Conservation (phyloP, 1,284 basidiomycete species). For the Puccinia triticina region DNA sequence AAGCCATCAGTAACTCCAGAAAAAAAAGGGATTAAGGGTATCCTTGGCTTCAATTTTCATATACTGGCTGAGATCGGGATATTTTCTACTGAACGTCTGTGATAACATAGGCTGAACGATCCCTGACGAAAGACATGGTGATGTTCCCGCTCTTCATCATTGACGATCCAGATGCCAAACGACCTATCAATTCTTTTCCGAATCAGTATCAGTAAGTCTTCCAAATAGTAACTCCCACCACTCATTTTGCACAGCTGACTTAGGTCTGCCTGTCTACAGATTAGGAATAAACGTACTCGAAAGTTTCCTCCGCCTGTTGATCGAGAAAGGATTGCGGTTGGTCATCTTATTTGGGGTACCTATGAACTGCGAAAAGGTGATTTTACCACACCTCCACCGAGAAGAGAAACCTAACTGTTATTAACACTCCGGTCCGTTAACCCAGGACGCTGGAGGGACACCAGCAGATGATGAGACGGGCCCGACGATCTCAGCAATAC, state of each 20-base stretch:
- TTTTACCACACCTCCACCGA: conserved; percentile 52
- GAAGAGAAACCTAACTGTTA: not conserved
- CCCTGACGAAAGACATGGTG: conserved; percentile 84
- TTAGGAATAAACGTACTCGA: conserved; percentile 96
- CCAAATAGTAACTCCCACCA: not conserved
- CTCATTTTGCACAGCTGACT: not conserved
- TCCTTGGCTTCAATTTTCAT: not conserved
- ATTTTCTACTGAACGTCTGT: conserved; percentile 18
- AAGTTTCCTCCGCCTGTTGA: conserved; percentile 80
- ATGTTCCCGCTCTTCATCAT: conserved; percentile 98
- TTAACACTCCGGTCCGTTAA: conserved; percentile 8
- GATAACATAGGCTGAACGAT: conserved; percentile 59
- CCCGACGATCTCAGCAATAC: conserved; percentile 89
- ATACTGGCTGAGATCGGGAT: not conserved
- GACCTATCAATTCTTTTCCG: conserved; percentile 75
- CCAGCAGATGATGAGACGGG: conserved; percentile 87
- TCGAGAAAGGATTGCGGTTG: conserved; percentile 83
- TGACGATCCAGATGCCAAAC: conserved; percentile 81
- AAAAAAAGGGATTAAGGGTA: not conserved
- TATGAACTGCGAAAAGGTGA: conserved; percentile 76
- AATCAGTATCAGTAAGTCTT: conserved; percentile 70
- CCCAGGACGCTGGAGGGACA: conserved; percentile 77
- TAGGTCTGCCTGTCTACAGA: conserved; percentile 50
- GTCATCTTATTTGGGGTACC: conserved; percentile 98
- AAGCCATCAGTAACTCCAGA: not conserved